Conservation (phyloP, 2,329 filamentous ascomycete species). For the Aspergillus sp. region DNA sequence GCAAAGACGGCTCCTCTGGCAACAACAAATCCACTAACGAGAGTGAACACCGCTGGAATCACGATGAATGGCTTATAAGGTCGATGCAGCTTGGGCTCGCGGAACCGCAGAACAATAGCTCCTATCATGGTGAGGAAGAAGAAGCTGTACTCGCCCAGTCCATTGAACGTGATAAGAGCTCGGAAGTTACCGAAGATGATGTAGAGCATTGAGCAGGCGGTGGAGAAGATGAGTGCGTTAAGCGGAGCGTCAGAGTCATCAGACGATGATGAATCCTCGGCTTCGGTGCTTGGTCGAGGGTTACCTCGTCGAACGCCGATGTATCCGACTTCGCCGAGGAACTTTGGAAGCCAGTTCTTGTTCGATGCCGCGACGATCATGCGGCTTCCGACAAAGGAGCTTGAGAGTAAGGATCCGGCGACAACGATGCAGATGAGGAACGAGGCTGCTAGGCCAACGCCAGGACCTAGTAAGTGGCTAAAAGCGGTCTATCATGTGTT, state of each 20-base stretch:
- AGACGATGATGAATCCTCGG: not conserved
- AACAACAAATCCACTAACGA: slow-evolving; percentile 23
- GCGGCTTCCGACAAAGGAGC: slow-evolving; percentile 24
- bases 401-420: slow-evolving; percentile 23
- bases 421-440: slow-evolving; percentile 22
- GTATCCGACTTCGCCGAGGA: slow-evolving; percentile 18
- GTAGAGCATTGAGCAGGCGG: slow-evolving; percentile 16
- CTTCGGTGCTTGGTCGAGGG: not conserved
- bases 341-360: slow-evolving; percentile 21
- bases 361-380: slow-evolving; percentile 24
- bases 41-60: slow-evolving; percentile 15
- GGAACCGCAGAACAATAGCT: slow-evolving; percentile 21
- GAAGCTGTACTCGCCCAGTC: slow-evolving; percentile 25
- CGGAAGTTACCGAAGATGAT: slow-evolving; percentile 25
- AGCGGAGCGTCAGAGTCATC: slow-evolving; percentile 21
- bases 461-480: slow-evolving; percentile 19
- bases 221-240: slow-evolving; percentile 23
- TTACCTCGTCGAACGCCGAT: not conserved
- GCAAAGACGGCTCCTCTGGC: slow-evolving; percentile 20
- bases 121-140: slow-evolving; percentile 24
- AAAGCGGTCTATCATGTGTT: slow-evolving; percentile 15
- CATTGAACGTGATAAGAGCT: slow-evolving; percentile 24
- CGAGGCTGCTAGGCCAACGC: slow-evolving; percentile 17
- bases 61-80: slow-evolving; percentile 22
- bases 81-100: slow-evolving; percentile 19